These are phyloP conservation scores for Fraxinus ornus DNA, from an alignment of 305 asterid genomes.

Conservation along the genomic window DNA sequence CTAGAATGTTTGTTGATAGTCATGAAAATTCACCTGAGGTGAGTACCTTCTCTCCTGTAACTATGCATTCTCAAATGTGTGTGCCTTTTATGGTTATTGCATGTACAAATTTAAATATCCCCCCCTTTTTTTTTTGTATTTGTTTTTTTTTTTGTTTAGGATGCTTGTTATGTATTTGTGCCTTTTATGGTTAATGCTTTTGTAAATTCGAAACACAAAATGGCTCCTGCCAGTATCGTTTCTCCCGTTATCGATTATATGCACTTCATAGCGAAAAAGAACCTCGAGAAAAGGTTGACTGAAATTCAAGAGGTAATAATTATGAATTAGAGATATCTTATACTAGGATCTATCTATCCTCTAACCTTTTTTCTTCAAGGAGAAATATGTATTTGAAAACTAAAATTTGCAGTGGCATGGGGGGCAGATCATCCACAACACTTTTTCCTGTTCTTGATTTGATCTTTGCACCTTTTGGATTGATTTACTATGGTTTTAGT, in stretches of 20 bases:
- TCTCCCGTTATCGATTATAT: background rate
- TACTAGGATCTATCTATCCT: background rate
- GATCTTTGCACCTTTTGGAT: background rate
- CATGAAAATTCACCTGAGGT: constrained; percentile 49
- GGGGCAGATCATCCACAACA: background rate
- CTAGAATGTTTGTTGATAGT: constrained; percentile 35
- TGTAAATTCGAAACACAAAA: background rate
- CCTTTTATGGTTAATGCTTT: background rate
- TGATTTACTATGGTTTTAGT: background rate
- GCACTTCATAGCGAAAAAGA: background rate
- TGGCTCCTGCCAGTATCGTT: background rate
- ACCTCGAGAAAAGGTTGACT: background rate
- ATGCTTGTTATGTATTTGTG: background rate
- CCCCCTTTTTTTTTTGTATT: background rate
- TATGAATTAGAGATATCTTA: background rate
- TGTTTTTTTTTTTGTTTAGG: background rate
- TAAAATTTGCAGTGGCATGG: background rate
- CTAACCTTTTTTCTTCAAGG: background rate
- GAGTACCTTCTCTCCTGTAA: constrained; percentile 19
- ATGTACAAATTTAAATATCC: background rate
- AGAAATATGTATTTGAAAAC: background rate
- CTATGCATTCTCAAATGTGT: background rate
- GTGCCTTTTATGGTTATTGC: background rate
- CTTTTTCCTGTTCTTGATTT: background rate
- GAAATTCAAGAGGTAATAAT: background rate